phyloP scores from a whole-genome alignment of 164 flowering plant species.

The Euptelea pleiosperma region DNA sequence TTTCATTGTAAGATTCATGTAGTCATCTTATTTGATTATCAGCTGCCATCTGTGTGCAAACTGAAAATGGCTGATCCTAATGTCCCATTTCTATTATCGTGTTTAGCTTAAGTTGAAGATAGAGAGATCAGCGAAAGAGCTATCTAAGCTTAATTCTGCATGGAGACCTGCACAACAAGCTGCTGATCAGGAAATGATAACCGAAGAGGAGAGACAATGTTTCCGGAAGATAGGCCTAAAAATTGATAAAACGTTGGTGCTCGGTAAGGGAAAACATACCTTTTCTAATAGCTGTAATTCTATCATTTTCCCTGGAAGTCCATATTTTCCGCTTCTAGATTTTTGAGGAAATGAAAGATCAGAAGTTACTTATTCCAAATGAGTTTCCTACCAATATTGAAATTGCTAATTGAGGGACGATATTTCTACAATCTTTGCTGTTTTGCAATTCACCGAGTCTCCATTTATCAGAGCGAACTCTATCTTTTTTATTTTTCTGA shows the following conservation, averaged over 20 bases:
- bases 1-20: constrained; percentile 50
- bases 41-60: background rate
- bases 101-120: constrained; percentile 72
- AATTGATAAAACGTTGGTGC: constrained; percentile 55
- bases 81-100: constrained; percentile 4
- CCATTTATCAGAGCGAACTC: too few species aligned
- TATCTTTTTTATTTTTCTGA: too few species aligned
- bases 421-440: too few species aligned
- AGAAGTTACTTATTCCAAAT: background rate
- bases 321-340: background rate
- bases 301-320: background rate
- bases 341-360: background rate
- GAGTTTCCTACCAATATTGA: background rate
- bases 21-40: background rate
- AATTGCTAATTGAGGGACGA: background rate
- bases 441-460: too few species aligned
- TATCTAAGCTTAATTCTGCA: constrained; percentile 47
- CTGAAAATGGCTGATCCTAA: background rate
- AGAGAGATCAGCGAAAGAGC: constrained; percentile 46
- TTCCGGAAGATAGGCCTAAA: constrained; percentile 60
- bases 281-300: background rate
- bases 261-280: constrained; percentile 50
- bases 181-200: constrained; percentile 63
- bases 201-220: constrained; percentile 76
- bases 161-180: constrained; percentile 50